Evolutionary conservation across 2,329 filamentous ascomycete species (phyloP), one percentile per base, ranked within the genome.

Genomic region (Neocatenulostroma microsporum): DNA sequence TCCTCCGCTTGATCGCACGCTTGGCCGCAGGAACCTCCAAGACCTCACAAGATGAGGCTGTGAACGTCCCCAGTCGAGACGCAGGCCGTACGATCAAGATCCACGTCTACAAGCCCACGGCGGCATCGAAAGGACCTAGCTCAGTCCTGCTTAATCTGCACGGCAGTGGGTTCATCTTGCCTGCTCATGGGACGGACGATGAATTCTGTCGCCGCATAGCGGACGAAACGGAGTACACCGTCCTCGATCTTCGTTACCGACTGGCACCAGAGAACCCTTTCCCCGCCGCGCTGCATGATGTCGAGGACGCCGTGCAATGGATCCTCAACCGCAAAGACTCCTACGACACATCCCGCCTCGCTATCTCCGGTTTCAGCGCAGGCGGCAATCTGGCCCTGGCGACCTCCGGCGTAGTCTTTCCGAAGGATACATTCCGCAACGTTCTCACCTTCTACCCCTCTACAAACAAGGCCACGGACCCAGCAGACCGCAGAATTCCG

Each of bases 231-330:
- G 58, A 56, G 3, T 60, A 56, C 23, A 51, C 64, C 3, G 60
- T 58, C 14, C 47, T 67, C 2, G 63, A 64, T 48, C 60, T 65
- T 4, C 55, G 61, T 17, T 66, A 66, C 40, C 53, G 62, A 45
- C 56, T 68, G 12, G 65, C 66, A 2, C 67, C 67, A 0, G 62
- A 69, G 37, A 41, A 64, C 41, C 56, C 58, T 3, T 71, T 68
- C 42, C 67, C 67, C 5, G 57, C 57, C 1, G 58, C 62, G 6
- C 51, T 60, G 5, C 45, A 65, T 18, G 67, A 70, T 43, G 55
- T 55, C 14, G 68, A 60, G 54, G 66, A 69, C 48, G 61, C 61
- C 2, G 45, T 69, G 29, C 51, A 63, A 50, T 69, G 62, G 61
- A 56, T 61, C 0, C 49, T 50, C 3, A 36, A 44, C 2, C 58